Conservation (phyloP, 1,284 basidiomycete species). For the Ustilago sp. region DNA sequence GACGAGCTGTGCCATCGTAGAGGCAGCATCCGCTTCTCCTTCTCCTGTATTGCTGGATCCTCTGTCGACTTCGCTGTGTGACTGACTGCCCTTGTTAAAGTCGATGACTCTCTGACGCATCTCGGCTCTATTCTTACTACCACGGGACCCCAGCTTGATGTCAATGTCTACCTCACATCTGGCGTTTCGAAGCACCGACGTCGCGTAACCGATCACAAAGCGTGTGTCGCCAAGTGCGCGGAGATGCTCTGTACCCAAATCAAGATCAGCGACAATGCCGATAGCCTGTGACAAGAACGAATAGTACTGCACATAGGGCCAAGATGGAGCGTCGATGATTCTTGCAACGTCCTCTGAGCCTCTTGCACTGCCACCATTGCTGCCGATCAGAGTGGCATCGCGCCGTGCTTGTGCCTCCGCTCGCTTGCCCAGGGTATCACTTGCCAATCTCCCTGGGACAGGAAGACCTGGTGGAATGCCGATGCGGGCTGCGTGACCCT, state of each 20-base stretch:
- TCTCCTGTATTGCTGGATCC: not conserved
- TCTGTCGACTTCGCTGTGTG: not conserved
- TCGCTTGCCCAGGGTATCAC: constrained; percentile 13
- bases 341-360: constrained; percentile 37
- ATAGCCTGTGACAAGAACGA: constrained; percentile 89
- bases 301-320: constrained; percentile 72
- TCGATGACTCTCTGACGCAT: constrained; percentile 57
- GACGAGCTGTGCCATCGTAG: constrained; percentile 1
- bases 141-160: constrained; percentile 56
- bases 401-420: constrained; percentile 9
- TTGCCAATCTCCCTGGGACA: constrained; percentile 24
- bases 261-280: constrained; percentile 89
- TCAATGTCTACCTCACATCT: constrained; percentile 61
- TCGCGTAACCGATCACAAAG: constrained; percentile 85
- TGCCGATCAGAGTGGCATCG: constrained; percentile 23
- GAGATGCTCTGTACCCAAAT: constrained; percentile 81
- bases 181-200: constrained; percentile 67
- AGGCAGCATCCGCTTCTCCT: not conserved
- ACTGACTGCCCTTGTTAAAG: constrained; percentile 16
- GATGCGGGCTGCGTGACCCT: constrained; percentile 78
- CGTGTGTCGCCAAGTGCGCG: constrained; percentile 94
- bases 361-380: constrained; percentile 8
- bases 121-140: constrained; percentile 51
- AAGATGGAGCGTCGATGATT: constrained; percentile 40
- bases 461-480: constrained; percentile 40